Evolutionary conservation across 2,329 filamentous ascomycete genomes (phyloP), one percentile per base, ranked within the genome.

Genomic region (Trichoderma arundinaceum): DNA sequence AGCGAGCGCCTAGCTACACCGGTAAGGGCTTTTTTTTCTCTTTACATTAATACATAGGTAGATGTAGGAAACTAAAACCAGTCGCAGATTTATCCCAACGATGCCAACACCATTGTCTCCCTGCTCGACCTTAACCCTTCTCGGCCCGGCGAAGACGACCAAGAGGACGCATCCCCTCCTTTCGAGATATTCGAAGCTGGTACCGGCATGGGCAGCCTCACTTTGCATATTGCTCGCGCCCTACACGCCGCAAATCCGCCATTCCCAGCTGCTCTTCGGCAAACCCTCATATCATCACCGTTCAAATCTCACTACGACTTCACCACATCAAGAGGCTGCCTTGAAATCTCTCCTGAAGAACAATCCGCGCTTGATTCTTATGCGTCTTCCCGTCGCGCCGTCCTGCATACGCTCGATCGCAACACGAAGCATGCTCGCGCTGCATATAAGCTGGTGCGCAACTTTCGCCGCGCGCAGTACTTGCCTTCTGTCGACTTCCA

Each of bases 131-230:
- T 95, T 51, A 88, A 94, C 74, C 84, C 87, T 35, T 74, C 80
- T 2, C 75, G 78, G 71, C 71, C 78, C 35, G 69, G 72, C 43
- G 72, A 78, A 67, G 74, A 77, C 28, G 74, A 75, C 19, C 66
- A 72, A 10, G 74, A 77, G 6, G 60, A 43, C 19, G 22, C 46
- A 35, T 1, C 13, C 13, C 76, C 80, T 8, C 85, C 83, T 0
- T 76, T 94, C 12, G 90, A 94, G 73, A 91, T 95, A 51, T 88
- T 95, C 60, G 92, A 95, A 77, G 91, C 91, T 53, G 92, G 92
- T 15, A 95, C 92, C 3, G 92, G 92, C n/a, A 91, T 94, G 81
- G 92, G 92, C 66, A 88, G 89, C 39, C 77, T 95, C 66, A 94
- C 91, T 0, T 77, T 95, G 4, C 86, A 94, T 72, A 82, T 95